Base-by-base conservation (phyloP, 1,284 basidiomycete species). In the Ustilago bromivora region DNA sequence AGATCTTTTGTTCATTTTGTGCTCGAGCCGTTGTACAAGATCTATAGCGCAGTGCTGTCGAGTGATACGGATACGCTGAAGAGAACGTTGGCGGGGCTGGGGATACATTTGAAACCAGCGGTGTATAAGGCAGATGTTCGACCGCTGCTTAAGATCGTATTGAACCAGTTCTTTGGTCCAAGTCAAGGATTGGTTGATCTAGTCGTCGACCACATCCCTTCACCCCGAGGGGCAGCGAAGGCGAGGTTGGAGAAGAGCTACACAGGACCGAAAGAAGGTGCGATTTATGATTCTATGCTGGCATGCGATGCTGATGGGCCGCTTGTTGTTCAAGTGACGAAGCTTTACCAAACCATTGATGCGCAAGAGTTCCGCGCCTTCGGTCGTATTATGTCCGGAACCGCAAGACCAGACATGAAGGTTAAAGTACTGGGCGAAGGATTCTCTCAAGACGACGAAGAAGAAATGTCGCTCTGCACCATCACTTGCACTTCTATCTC, bases 51-150 rank as follows among this genome's bases (percentile, higher is more conserved):
- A 86, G 97, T 98, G 2, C 88, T 99, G 58, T 96, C 95, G 79
- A 93, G 95, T 85, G 94, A 98, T 80, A 92, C 93, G 0, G 93
- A 93, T 11, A 89, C 90, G 43, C 89, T 99, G 55, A 92, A 92
- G 84, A 89, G 89, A 61, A 98, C 96, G 1, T 89, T 99, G n/a
- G 89, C 89, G 8, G 88, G 89, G 15, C 89, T 99, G 41, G 91
- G 92, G 5, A 99, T 99, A 82, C 90, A 91, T 56, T 88, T 99
- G 78, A 97, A 96, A 87, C 93, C 95, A 0, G 89, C 95, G 46
- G 94, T 94, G 89, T 99, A 92, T 89, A 98, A 98, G 89, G 96
- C 98, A 92, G 97, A 99, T 85, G 95, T 96, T 9, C 89, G 96
- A 61, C 96, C 97, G 4, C 88, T 99, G 67, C 89, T 99, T 74